Evolutionary conservation across 208 protist species (phyloP).

Genomic region (Spongospora subterranea): DNA sequence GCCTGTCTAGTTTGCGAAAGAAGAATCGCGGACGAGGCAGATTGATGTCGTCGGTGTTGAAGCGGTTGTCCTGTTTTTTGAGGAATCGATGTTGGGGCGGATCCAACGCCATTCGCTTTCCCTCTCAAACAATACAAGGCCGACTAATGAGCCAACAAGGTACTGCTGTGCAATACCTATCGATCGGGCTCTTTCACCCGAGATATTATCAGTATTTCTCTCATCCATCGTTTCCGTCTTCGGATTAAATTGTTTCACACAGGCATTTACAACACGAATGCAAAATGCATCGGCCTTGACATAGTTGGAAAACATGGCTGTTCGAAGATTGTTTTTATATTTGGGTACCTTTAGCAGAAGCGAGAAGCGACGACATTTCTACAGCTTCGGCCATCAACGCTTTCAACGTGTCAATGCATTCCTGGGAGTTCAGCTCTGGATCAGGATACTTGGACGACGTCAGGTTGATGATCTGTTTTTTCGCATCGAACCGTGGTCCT

Average conservation of each 20-base stretch:
- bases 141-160: too few species aligned
- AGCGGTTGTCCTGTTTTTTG: background rate
- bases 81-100: conserved; percentile 21
- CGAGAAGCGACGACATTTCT: background rate
- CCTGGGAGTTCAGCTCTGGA: background rate
- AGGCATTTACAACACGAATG: too few species aligned
- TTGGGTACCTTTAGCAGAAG: background rate
- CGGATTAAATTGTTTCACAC: too few species aligned
- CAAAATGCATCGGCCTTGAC: too few species aligned
- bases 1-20: background rate
- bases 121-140: too few species aligned
- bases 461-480: background rate
- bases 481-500: conserved; percentile 27
- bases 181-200: too few species aligned
- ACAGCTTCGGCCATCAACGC: background rate
- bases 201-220: too few species aligned
- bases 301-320: too few species aligned
- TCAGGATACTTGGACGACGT: conserved; percentile 47
- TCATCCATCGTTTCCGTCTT: too few species aligned
- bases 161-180: too few species aligned
- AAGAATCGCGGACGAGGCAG: background rate
- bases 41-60: conserved; percentile 36
- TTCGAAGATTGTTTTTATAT: background rate
- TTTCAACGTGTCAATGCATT: background rate
- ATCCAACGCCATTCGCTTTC: conserved; percentile 52